phyloP scores from a whole-genome alignment of 768 basidiomycete genomes.

The Imleria badia region DNA sequence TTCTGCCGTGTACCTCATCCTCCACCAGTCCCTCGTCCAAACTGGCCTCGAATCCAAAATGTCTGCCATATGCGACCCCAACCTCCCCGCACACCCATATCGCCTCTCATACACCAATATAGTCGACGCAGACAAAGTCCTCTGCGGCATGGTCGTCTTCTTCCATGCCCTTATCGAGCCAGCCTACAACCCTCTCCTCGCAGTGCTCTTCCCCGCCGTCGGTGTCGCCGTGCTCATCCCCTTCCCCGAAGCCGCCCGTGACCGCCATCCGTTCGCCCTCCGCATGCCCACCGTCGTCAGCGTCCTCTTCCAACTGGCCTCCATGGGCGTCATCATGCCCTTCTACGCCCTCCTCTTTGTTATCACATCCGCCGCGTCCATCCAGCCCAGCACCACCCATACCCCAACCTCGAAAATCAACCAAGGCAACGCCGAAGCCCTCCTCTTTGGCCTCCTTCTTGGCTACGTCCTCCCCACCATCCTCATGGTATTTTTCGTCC shows the following conservation, averaged over 20 bases:
- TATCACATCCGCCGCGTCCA: slow-evolving; percentile 34
- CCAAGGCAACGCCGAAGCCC: slow-evolving; percentile 49
- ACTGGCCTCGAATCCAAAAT: slow-evolving; percentile 19
- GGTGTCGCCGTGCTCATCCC: slow-evolving; percentile 36
- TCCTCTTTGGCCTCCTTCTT: slow-evolving; percentile 46
- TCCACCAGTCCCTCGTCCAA: slow-evolving; percentile 12
- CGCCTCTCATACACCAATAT: slow-evolving; percentile 42
- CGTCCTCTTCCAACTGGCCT: slow-evolving; percentile 40
- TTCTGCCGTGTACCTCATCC: slow-evolving; percentile 10
- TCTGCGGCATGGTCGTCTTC: slow-evolving; percentile 48
- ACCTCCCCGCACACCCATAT: slow-evolving; percentile 26
- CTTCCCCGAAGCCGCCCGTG: slow-evolving; percentile 45
- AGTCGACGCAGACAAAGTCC: slow-evolving; percentile 32
- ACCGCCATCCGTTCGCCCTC: slow-evolving; percentile 35
- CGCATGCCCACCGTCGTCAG: slow-evolving; percentile 43
- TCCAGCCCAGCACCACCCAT: background rate
- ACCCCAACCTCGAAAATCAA: slow-evolving; percentile 32
- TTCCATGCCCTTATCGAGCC: slow-evolving; percentile 39
- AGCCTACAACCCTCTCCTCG: slow-evolving; percentile 15
- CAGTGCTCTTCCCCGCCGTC: slow-evolving; percentile 8
- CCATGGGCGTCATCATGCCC: slow-evolving; percentile 45
- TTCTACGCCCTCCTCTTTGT: slow-evolving; percentile 50
- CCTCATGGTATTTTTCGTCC: slow-evolving; percentile 42
- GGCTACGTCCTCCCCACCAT: slow-evolving; percentile 49
- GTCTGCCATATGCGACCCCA: slow-evolving; percentile 34